Percentiles rank a stretch among this genome's conserved stretches.
phyloP scores from a whole-genome alignment of 2,329 filamentous ascomycete genomes.

The Ophiobolus disseminans region DNA sequence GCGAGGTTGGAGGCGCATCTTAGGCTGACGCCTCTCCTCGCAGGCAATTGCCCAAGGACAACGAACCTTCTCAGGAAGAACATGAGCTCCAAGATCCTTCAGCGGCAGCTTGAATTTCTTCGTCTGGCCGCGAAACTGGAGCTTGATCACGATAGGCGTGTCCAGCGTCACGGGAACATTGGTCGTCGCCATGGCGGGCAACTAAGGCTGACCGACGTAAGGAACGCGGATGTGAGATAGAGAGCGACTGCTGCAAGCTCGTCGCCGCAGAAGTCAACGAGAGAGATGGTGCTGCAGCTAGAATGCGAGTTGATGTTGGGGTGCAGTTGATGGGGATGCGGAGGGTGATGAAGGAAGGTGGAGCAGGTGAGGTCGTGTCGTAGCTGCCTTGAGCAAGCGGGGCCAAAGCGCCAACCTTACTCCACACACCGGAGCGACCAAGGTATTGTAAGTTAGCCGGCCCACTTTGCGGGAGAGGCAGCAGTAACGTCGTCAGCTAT shows the following conservation, averaged over 20 bases:
- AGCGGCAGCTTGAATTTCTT: constrained; percentile 90
- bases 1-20: constrained; percentile 13
- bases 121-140: constrained; percentile 75
- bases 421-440: constrained; percentile 7
- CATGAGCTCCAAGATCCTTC: constrained; percentile 76
- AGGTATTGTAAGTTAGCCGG: neutral
- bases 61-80: constrained; percentile 85
- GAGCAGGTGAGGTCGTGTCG: constrained; percentile 23
- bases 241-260: constrained; percentile 15
- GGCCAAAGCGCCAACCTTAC: constrained; percentile 5
- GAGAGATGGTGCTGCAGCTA: constrained; percentile 4
- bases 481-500: neutral
- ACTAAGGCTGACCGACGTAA: constrained; percentile 35
- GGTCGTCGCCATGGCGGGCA: constrained; percentile 50
- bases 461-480: constrained; percentile 1
- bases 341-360: constrained; percentile 16
- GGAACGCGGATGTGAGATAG: constrained; percentile 4
- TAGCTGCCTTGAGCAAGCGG: constrained; percentile 27
- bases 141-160: constrained; percentile 84
- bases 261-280: constrained; percentile 11
- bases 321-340: constrained; percentile 12
- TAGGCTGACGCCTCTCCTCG: constrained; percentile 27
- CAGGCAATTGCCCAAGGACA: constrained; percentile 8
- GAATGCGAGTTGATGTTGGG: constrained; percentile 4
- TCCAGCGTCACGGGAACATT: constrained; percentile 65